A percentile compares a stretch with the other conserved stretches of the same genome.
These are phyloP conservation scores for Pueraria montana DNA, from an alignment of 306 rosid species.

Conservation along the genomic window DNA sequence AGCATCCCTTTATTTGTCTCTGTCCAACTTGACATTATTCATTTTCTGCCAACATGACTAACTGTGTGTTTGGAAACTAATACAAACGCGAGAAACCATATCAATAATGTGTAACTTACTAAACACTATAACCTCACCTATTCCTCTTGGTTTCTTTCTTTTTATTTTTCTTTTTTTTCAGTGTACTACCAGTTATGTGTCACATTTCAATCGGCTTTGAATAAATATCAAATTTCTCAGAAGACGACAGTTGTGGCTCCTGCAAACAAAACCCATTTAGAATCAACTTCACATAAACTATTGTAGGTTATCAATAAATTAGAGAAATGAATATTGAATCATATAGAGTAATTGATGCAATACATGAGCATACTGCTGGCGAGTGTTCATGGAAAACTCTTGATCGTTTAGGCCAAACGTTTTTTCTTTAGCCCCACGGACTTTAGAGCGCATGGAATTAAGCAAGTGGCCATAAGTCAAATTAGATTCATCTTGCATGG, in stretches of 20 bases:
- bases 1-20: constrained; percentile 6
- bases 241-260: constrained; percentile 70
- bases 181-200: not conserved
- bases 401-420: constrained; percentile 40
- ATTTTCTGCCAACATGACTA: constrained; percentile 8
- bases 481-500: constrained; percentile 60
- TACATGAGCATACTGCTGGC: constrained; percentile 56
- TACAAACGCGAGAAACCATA: not conserved
- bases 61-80: not conserved
- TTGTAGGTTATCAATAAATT: not conserved
- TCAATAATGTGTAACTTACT: not conserved
- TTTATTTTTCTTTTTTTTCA: not conserved
- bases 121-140: not conserved
- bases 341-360: not conserved
- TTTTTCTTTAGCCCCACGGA: constrained; percentile 60
- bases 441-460: constrained; percentile 56
- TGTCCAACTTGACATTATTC: constrained; percentile 1
- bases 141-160: not conserved
- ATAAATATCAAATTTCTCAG: constrained; percentile 62
- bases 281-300: constrained; percentile 31
- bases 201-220: constrained; percentile 48
- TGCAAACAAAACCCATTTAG: constrained; percentile 43
- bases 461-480: constrained; percentile 64
- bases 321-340: not conserved
- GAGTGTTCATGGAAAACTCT: constrained; percentile 17